Evolutionary conservation across 202 grass and related monocot species (phyloP), one percentile per base, ranked within the genome.

Genomic region (Cymbopogon flexuosus): DNA sequence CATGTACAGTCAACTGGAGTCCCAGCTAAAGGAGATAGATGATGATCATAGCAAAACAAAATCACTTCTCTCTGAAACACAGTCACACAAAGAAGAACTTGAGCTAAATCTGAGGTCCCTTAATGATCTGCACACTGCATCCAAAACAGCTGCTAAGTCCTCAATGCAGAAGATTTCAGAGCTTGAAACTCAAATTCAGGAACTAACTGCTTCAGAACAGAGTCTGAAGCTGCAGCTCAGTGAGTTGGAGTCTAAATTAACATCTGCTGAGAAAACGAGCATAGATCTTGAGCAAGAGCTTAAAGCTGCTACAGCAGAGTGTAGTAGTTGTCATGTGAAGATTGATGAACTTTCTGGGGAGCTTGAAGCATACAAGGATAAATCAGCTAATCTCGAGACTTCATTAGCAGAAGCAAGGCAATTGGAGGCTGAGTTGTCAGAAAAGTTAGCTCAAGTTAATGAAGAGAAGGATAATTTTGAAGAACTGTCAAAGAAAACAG

Each of bases 381-480:
- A 88, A 83, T 79, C 78, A 49, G 54, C 68, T 85, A 80, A 61
- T 36, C 86, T 93, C 3, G 80, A 88, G 75, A 24, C 83, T 81
- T 75, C 69, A 57, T 79, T 90, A 16, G 69, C 57, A 84, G 85
- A 82, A 74, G 65, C 85, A 73, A 90, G 85, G 64, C 63, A 89
- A 77, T 89, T 71, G 8, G 81, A 91, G 64, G 68, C 36, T 73
- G 68, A 88, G 12, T 89, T 83, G n/a, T 84, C 77, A 66, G 80
- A 79, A 14, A 93, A 79, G 64, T 78, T 94, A 65, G 76, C 77
- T 77, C 84, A 77, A 87, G 79, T 85, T 78, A 84, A 74, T 79
- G 90, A 88, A 89, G 92, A 97, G 86, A 94, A 83, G 63, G 89
- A 91, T 54, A 87, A 85, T 10, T 86, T 84, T 70, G 89, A 98